phyloP scores from a whole-genome alignment of 768 basidiomycete species.

The Termitomyces sp. region DNA sequence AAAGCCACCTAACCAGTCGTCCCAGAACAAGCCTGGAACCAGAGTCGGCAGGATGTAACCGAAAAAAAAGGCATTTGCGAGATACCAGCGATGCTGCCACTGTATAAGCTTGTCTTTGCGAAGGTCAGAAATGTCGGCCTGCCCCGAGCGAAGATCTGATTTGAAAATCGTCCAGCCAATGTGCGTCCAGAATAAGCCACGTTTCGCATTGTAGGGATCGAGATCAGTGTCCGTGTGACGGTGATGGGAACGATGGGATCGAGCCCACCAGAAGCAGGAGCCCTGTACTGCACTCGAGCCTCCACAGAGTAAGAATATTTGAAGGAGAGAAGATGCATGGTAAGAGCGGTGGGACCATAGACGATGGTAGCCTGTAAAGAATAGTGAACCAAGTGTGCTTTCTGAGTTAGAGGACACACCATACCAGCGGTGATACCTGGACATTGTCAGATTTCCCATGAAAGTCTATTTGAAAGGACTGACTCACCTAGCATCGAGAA shows the following conservation, averaged over 20 bases:
- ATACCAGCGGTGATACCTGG: conserved; percentile 45
- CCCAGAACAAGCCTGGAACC: conserved; percentile 67
- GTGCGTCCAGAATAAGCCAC: conserved; percentile 77
- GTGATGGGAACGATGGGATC: conserved; percentile 79
- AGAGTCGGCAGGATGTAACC: conserved; percentile 66
- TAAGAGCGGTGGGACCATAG: conserved; percentile 86
- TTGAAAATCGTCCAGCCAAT: conserved; percentile 84
- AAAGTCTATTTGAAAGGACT: conserved; percentile 9
- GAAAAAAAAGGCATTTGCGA: conserved; percentile 55
- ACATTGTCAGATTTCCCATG: conserved; percentile 8
- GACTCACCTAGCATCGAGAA: conserved; percentile 79
- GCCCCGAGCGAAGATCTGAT: conserved; percentile 64
- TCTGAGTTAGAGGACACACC: conserved; percentile 20
- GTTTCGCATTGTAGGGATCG: conserved; percentile 79
- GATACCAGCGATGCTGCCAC: conserved; percentile 77
- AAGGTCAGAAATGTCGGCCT: conserved; percentile 69
- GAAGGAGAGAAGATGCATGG: conserved; percentile 67
- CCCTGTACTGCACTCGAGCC: conserved; percentile 84
- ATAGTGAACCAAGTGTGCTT: neutral
- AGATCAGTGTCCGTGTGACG: conserved; percentile 82
- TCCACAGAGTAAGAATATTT: conserved; percentile 63
- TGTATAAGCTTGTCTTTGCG: conserved; percentile 62
- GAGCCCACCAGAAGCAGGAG: conserved; percentile 85
- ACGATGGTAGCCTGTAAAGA: conserved; percentile 63
- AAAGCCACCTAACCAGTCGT: conserved; percentile 74